Evolutionary conservation across 345 rosid species (phyloP).

Genomic region (Psidium guajava): DNA sequence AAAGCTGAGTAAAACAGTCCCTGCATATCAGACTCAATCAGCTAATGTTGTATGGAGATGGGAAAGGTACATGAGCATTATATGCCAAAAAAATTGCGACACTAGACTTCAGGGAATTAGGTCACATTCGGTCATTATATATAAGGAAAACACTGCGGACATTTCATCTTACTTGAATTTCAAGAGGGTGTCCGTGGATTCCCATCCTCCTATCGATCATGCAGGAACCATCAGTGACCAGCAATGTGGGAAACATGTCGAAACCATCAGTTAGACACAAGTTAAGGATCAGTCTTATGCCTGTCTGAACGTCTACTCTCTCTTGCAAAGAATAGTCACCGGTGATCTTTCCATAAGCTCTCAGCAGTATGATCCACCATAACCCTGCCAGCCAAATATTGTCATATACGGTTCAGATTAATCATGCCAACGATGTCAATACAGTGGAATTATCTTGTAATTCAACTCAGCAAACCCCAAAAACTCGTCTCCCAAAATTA

Average conservation of each 20-base stretch:
- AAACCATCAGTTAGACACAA: constrained; percentile 82
- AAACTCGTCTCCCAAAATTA: not conserved
- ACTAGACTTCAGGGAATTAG: not conserved
- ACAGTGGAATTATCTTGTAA: not conserved
- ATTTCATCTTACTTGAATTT: constrained; percentile 64
- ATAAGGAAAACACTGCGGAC: not conserved
- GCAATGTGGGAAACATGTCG: constrained; percentile 92
- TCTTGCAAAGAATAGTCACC: constrained; percentile 79
- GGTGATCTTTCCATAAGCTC: constrained; percentile 89
- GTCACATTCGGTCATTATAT: not conserved
- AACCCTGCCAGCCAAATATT: constrained; percentile 29
- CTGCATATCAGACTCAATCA: constrained; percentile 21
- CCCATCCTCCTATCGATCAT: constrained; percentile 99
- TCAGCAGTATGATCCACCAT: constrained; percentile 92
- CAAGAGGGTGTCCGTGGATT: constrained; percentile 95
- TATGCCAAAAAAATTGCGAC: not conserved
- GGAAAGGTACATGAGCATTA: not conserved
- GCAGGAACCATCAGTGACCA: constrained; percentile 94
- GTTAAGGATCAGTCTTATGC: constrained; percentile 73
- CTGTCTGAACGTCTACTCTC: constrained; percentile 96
- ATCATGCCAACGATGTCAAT: not conserved
- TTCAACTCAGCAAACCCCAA: not conserved
- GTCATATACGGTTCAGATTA: not conserved
- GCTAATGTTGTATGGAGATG: not conserved
- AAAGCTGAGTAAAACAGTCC: constrained; percentile 85